Evolutionary conservation across 306 rosid genomes (phyloP), one percentile per base, ranked within the genome.

Genomic region (Leucaena leucocephala): DNA sequence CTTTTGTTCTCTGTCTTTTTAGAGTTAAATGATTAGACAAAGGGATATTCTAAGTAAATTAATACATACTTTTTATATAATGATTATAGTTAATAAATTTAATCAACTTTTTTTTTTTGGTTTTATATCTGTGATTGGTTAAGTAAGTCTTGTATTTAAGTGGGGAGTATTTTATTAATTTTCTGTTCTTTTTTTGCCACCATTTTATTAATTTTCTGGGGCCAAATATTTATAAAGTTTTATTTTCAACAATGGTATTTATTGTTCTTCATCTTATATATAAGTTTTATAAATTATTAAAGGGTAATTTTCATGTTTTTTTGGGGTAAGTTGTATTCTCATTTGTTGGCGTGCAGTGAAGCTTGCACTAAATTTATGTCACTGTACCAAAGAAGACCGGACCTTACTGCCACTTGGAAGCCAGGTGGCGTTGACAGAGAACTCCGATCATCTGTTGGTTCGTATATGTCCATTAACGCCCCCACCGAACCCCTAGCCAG

Each of bases 381-480:
- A 33, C 45, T 87, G 73, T 82, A 80, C 70, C 82, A 78, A 68
- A 87, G 91, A 57, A 87, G 91, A 75, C 83, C 82, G 15, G 91
- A 89, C 55, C 63, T 85, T 17, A 79, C 77, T 67, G 75, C 72
- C 81, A 44, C 79, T 12, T 82, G 91, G 91, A 80, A 82, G 78
- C 82, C 86, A 57, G 55, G 82, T 80, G 84, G 39, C 7, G 87
- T 87, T 4, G 88, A 87, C 12, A 72, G 79, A 44, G 86, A 84
- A 36, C 52, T 91, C 35, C 66, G 88, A 79, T 81, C 90, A 19
- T 89, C 90, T 7, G 81, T 66, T 33, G 90, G 86, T 68, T 91
- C 93, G 43, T 90, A 87, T 82, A 91, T 89, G 86, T 89, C 96
- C 55, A 86, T 89, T 67, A 92, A 87, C 40, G 92, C 86, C 80